phyloP scores from a whole-genome alignment of 306 rosid species.

The Lablab purpureus region DNA sequence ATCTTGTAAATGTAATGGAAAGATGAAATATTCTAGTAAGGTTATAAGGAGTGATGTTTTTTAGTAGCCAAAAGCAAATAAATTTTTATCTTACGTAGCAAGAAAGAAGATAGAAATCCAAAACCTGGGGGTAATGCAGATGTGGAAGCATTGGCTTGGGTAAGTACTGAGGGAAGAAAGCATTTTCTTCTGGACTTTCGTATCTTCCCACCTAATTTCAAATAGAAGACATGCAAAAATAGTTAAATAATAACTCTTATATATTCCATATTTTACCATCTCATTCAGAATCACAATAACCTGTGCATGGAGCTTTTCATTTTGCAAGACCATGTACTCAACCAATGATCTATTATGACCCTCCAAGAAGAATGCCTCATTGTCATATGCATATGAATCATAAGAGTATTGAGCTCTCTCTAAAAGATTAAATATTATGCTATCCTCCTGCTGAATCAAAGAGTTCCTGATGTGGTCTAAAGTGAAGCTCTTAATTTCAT shows the following conservation, averaged over 20 bases:
- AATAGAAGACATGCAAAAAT: slow-evolving; percentile 37
- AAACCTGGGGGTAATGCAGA: slow-evolving; percentile 72
- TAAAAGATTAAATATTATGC: slow-evolving; percentile 69
- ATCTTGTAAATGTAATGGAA: slow-evolving; percentile 18
- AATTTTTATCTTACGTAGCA: slow-evolving; percentile 23
- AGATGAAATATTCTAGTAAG: no score
- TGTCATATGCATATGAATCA: slow-evolving; percentile 63
- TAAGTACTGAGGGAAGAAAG: slow-evolving; percentile 60
- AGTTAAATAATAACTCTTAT: slow-evolving; percentile 4
- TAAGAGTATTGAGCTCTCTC: slow-evolving; percentile 71
- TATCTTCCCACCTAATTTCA: slow-evolving; percentile 74
- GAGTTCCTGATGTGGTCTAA: slow-evolving; percentile 60
- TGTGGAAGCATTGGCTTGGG: slow-evolving; percentile 70
- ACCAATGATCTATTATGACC: slow-evolving; percentile 69
- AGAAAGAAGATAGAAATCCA: slow-evolving; percentile 2
- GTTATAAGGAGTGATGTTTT: slow-evolving; percentile 1
- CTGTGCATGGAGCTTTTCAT: slow-evolving; percentile 77
- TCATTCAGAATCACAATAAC: slow-evolving; percentile 49
- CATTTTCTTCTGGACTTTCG: slow-evolving; percentile 71
- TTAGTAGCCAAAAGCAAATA: slow-evolving; percentile 7
- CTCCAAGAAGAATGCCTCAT: slow-evolving; percentile 56
- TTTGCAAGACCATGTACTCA: slow-evolving; percentile 67
- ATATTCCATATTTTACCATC: background rate
- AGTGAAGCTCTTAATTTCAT: slow-evolving; percentile 62
- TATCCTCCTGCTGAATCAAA: slow-evolving; percentile 72